Conservation (phyloP, 208 protist species). For the Acanthamoeba healyi region DNA sequence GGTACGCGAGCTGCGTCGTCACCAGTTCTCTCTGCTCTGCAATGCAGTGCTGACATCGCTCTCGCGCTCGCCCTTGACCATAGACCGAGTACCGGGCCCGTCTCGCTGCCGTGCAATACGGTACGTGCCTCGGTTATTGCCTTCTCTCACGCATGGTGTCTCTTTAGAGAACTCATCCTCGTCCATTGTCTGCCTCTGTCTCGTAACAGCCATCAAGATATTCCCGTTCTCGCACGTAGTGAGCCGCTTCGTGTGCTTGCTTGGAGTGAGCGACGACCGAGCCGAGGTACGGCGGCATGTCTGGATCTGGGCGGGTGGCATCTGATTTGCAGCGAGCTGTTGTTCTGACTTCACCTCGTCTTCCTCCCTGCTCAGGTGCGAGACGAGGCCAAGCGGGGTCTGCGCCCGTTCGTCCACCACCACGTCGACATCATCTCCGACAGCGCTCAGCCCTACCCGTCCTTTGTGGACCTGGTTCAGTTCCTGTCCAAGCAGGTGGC, state of each 20-base stretch:
- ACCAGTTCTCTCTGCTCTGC: not conserved
- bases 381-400: conserved; percentile 62
- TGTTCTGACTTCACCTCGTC: too few relatives aligned
- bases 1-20: not conserved
- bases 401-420: conserved; percentile 60
- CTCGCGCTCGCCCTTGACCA: too few relatives aligned
- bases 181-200: not conserved
- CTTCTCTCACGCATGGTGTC: too few relatives aligned
- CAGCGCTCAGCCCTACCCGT: conserved; percentile 38
- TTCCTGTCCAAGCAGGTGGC: conserved; percentile 20
- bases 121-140: not conserved
- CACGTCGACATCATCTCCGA: conserved; percentile 61
- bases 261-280: conserved; percentile 30
- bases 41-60: too few relatives aligned
- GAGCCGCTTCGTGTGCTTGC: conserved; percentile 46
- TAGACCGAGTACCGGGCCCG: conserved; percentile 44
- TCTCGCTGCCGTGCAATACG: conserved; percentile 60
- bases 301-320: too few relatives aligned
- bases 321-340: too few relatives aligned
- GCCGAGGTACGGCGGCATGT: conserved; percentile 28
- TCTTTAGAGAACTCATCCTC: too few relatives aligned
- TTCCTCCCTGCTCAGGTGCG: not conserved
- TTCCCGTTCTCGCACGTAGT: conserved; percentile 72
- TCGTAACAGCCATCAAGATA: conserved; percentile 47
- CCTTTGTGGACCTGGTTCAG: conserved; percentile 48